phyloP scores from a whole-genome alignment of 768 basidiomycete genomes.

The Chalciporus piperatus region DNA sequence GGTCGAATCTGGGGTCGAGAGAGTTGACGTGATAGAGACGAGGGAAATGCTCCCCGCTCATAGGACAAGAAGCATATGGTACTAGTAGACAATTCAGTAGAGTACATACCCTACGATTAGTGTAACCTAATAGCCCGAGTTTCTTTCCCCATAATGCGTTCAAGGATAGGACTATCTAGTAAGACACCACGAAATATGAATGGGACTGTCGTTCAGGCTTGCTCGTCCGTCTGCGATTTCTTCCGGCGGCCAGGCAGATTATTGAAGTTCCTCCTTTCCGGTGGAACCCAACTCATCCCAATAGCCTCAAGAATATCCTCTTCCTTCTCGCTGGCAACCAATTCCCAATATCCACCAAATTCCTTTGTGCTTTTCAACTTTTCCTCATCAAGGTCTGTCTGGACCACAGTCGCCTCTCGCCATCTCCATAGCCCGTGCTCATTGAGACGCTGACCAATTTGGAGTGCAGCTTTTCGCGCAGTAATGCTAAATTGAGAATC shows the following conservation, averaged over 20 bases:
- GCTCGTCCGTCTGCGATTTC: conserved; percentile 3
- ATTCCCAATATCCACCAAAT: conserved; percentile 21
- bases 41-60: conserved; percentile 65
- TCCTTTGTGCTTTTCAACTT: conserved; percentile 7
- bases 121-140: conserved; percentile 2
- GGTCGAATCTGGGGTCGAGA: conserved; percentile 60
- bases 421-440: conserved; percentile 68
- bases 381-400: not conserved
- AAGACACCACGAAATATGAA: not conserved
- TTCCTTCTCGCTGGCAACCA: conserved; percentile 22
- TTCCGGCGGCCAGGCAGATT: conserved; percentile 9
- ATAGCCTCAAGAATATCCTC: conserved; percentile 25
- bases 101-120: conserved; percentile 14
- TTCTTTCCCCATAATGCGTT: not conserved
- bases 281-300: conserved; percentile 26
- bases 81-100: conserved; percentile 48
- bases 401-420: conserved; percentile 19
- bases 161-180: not conserved
- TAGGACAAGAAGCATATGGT: conserved; percentile 84
- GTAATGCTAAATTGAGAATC: conserved; percentile 47
- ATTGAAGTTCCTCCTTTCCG: conserved; percentile 25
- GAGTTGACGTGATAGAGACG: conserved; percentile 56
- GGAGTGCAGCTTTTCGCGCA: conserved; percentile 41
- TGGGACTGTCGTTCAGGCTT: not conserved
- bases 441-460: conserved; percentile 49